These are phyloP conservation scores for Cladobotryum protrusum DNA, from an alignment of 2,329 filamentous ascomycete genomes.

Conservation along the genomic window DNA sequence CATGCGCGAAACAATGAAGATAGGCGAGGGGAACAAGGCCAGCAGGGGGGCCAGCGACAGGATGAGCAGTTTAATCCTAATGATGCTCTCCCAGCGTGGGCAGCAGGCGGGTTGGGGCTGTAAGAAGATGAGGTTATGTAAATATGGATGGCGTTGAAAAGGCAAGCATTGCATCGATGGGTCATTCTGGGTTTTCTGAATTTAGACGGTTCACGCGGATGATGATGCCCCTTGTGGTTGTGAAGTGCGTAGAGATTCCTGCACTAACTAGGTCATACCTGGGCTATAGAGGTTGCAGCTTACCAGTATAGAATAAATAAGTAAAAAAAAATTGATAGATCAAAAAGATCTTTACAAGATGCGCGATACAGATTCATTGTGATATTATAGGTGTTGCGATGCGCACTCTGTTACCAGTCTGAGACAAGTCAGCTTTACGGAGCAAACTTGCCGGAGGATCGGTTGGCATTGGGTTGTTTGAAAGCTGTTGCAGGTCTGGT, in stretches of 20 bases:
- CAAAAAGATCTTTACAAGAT: not conserved
- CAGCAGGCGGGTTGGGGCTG: constrained; percentile 30
- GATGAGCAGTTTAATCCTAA: constrained; percentile 17
- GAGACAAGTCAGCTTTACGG: no score
- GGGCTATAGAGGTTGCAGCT: no score
- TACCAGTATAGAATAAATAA: no score
- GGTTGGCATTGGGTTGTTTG: no score
- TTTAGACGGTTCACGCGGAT: not conserved
- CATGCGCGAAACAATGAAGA: constrained; percentile 26
- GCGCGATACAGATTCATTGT: no score
- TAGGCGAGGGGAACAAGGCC: constrained; percentile 26
- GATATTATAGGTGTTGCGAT: no score
- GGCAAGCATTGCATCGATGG: constrained; percentile 11
- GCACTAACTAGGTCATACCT: no score
- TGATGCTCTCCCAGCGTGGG: constrained; percentile 30
- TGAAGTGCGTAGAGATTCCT: no score
- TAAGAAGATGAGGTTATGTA: constrained; percentile 16
- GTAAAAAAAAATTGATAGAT: not conserved
- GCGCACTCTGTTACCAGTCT: no score
- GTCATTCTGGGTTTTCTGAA: not conserved
- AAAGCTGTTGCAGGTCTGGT: no score
- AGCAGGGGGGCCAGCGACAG: constrained; percentile 20
- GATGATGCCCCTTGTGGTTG: no score
- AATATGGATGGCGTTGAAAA: constrained; percentile 16
- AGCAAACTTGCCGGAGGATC: no score